Percentiles rank a stretch among this genome's conserved stretches.
These are phyloP conservation scores for Helenozyma baotianmanensis DNA, from an alignment of 805 yeast species.

Conservation along the genomic window DNA sequence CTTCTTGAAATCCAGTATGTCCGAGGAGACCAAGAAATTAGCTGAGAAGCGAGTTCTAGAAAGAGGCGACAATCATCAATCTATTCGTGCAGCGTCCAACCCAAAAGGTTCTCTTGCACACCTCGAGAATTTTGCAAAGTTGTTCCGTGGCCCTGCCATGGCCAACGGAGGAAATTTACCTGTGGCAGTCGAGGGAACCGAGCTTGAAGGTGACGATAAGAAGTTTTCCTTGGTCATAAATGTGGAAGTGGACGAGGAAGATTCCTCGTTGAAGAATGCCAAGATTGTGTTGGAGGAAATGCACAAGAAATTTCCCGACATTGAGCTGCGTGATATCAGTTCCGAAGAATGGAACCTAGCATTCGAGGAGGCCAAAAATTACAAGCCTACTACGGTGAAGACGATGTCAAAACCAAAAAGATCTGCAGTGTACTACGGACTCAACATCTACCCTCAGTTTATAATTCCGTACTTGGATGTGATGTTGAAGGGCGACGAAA, in stretches of 20 bases:
- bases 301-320: slow-evolving; percentile 4
- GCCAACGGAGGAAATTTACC: slow-evolving; percentile 6
- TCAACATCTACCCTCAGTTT: slow-evolving; percentile 1
- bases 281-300: slow-evolving; percentile 31
- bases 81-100: slow-evolving; percentile 57
- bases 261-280: slow-evolving; percentile 39
- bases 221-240: slow-evolving; percentile 62
- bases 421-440: slow-evolving; percentile 12
- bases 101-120: slow-evolving; percentile 30
- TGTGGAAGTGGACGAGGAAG: slow-evolving; percentile 31
- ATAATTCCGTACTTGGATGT: slow-evolving; percentile 11
- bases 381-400: slow-evolving; percentile 46
- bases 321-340: slow-evolving; percentile 11
- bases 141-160: slow-evolving; percentile 8
- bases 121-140: slow-evolving; percentile 4
- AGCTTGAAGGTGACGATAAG: slow-evolving; percentile 39
- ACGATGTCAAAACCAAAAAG: slow-evolving; percentile 21
- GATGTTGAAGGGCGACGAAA: slow-evolving; percentile 5
- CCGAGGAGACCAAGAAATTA: slow-evolving; percentile 39
- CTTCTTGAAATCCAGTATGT: slow-evolving; percentile 42
- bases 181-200: slow-evolving; percentile 5
- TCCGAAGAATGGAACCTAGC: slow-evolving; percentile 42
- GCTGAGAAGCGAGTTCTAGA: slow-evolving; percentile 56
- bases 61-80: slow-evolving; percentile 87
- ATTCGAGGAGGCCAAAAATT: slow-evolving; percentile 47